Conservation (phyloP, 2,329 filamentous ascomycete species). For the Sarocladium oryzae region DNA sequence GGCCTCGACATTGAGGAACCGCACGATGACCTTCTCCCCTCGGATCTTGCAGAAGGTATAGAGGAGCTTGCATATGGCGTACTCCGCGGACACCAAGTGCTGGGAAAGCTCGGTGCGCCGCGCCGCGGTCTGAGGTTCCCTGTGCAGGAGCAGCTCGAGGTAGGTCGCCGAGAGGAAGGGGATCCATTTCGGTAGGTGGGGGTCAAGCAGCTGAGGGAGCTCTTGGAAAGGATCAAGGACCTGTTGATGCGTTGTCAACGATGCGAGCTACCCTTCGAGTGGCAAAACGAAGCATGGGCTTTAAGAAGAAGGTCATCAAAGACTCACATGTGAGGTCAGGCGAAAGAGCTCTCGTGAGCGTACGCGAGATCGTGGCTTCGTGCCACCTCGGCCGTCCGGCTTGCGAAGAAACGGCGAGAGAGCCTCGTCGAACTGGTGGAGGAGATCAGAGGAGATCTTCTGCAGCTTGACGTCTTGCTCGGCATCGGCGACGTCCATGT, state of each 20-base stretch:
- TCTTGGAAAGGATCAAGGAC: constrained; percentile 87
- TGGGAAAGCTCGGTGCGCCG: constrained; percentile 19
- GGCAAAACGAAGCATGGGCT: too few species aligned
- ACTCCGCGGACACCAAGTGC: constrained; percentile 50
- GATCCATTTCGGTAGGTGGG: constrained; percentile 69
- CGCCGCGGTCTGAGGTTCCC: constrained; percentile 19
- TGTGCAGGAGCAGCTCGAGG: constrained; percentile 53
- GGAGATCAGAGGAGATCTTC: constrained; percentile 51
- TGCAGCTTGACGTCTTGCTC: constrained; percentile 58
- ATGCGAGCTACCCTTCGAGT: too few species aligned
- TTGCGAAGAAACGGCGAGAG: constrained; percentile 48
- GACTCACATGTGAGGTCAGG: constrained; percentile 38
- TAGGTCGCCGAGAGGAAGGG: constrained; percentile 71
- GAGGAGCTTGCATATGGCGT: constrained; percentile 70
- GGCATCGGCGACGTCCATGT: constrained; percentile 55
- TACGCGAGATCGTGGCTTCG: constrained; percentile 35
- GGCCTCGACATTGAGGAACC: constrained; percentile 87
- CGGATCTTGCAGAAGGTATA: constrained; percentile 94
- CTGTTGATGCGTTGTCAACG: too few species aligned
- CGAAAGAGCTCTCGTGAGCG: constrained; percentile 42
- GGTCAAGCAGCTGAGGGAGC: constrained; percentile 86
- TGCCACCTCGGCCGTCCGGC: constrained; percentile 36
- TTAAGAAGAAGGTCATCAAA: constrained; percentile 6
- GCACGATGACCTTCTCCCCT: constrained; percentile 84
- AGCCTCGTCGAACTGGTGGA: constrained; percentile 50